A percentile compares a stretch with the other conserved stretches of the same genome.
These are phyloP conservation scores for Psilocybe subaeruginosa DNA, from an alignment of 768 basidiomycete species.

Conservation along the genomic window DNA sequence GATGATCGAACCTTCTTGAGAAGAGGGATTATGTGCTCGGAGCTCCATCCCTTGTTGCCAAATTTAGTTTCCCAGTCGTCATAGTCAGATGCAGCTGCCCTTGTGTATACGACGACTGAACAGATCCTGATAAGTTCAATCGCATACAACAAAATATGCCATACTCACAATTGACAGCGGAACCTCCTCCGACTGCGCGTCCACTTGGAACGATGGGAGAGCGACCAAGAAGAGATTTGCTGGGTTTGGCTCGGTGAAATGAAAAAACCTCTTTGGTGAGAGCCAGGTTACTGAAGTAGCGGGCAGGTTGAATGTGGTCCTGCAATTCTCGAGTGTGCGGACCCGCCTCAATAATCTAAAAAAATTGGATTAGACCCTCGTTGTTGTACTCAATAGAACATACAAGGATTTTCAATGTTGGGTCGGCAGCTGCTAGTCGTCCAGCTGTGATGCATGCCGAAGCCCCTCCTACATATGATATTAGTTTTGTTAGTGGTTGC, in stretches of 20 bases:
- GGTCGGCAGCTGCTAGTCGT: slow-evolving; percentile 55
- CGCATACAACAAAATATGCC: neutral
- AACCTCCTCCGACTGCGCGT: slow-evolving; percentile 64
- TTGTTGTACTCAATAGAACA: neutral
- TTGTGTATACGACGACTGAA: slow-evolving; percentile 55
- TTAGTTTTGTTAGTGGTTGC: neutral
- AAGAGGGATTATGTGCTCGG: slow-evolving; percentile 56
- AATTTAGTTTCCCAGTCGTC: slow-evolving; percentile 60
- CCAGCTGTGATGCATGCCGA: slow-evolving; percentile 58
- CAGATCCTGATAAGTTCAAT: neutral
- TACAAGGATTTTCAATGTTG: slow-evolving; percentile 56
- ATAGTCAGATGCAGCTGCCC: slow-evolving; percentile 64
- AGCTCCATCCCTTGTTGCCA: slow-evolving; percentile 64
- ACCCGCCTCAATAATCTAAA: slow-evolving; percentile 60
- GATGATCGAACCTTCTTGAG: slow-evolving; percentile 50
- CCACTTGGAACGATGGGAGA: slow-evolving; percentile 45
- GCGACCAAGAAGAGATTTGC: slow-evolving; percentile 47
- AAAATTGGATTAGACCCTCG: neutral
- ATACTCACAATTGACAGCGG: slow-evolving; percentile 58
- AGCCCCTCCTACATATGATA: slow-evolving; percentile 44
- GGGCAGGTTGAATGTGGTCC: slow-evolving; percentile 56
- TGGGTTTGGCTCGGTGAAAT: slow-evolving; percentile 45
- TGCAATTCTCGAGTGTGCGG: slow-evolving; percentile 48
- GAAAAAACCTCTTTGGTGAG: slow-evolving; percentile 44
- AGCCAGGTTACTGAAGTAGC: slow-evolving; percentile 43